phyloP scores from a whole-genome alignment of 83 land plant genomes.

The Larix sibirica region DNA sequence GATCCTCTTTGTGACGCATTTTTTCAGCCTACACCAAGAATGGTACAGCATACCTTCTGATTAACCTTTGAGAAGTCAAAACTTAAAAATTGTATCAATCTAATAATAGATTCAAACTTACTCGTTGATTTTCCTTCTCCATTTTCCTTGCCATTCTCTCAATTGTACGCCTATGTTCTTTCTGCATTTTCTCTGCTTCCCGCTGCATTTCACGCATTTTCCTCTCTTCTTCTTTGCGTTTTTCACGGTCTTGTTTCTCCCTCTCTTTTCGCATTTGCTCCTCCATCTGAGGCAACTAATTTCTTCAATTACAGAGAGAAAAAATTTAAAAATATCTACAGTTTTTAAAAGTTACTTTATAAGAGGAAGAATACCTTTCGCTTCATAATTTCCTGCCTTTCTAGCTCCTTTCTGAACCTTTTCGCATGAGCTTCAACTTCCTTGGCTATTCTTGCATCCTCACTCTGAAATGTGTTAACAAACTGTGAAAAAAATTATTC shows the following conservation, averaged over 20 bases:
- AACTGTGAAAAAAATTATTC: background rate
- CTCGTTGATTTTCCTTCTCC: conserved; percentile 75
- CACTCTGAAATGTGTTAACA: conserved; percentile 41
- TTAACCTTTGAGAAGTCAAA: background rate
- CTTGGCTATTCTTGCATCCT: conserved; percentile 65
- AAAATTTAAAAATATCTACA: background rate
- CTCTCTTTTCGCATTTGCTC: conserved; percentile 86
- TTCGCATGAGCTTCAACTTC: conserved; percentile 79
- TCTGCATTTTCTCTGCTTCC: conserved; percentile 75
- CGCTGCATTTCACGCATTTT: conserved; percentile 79
- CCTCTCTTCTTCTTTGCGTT: conserved; percentile 86
- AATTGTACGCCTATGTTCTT: conserved; percentile 77
- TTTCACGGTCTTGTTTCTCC: conserved; percentile 80
- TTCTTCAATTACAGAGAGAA: conserved; percentile 12
- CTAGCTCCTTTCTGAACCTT: conserved; percentile 67
- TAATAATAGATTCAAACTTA: conserved; percentile 30
- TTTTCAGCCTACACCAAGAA: conserved; percentile 72
- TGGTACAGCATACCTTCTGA: background rate
- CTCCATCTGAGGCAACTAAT: conserved; percentile 53
- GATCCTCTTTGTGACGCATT: conserved; percentile 81
- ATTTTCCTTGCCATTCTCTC: conserved; percentile 83
- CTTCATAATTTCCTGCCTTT: conserved; percentile 72
- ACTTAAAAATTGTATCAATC: background rate
- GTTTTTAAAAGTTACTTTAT: background rate
- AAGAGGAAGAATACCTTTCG: conserved; percentile 49